phyloP scores from a whole-genome alignment of 192 early-diverging fungal species.

The Physocladia obscura region DNA sequence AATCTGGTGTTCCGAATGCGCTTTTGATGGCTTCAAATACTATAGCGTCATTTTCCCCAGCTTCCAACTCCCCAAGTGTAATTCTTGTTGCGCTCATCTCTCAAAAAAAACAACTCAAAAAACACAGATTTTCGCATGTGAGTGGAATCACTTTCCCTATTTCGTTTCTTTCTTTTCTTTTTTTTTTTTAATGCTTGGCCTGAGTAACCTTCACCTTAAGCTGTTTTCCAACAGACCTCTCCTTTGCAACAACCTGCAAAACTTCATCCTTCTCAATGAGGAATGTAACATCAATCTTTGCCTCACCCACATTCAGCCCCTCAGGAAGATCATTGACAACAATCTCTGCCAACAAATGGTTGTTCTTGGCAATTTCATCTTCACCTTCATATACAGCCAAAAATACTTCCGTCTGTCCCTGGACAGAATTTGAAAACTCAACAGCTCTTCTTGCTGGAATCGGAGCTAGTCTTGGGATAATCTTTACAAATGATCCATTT shows the following conservation, averaged over 20 bases:
- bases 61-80: too few species aligned
- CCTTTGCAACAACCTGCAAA: slow-evolving; percentile 40
- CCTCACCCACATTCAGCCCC: slow-evolving; percentile 44
- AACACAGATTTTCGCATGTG: too few species aligned
- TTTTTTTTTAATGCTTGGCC: slow-evolving; percentile 20
- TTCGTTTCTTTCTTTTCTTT: too few species aligned
- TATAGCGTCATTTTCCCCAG: too few species aligned
- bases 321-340: slow-evolving; percentile 58
- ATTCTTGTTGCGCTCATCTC: too few species aligned
- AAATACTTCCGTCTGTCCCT: slow-evolving; percentile 71
- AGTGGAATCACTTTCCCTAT: too few species aligned
- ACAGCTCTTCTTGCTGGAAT: slow-evolving; percentile 79
- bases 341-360: slow-evolving; percentile 65
- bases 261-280: slow-evolving; percentile 48
- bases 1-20: not conserved
- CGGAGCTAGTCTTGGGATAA: slow-evolving; percentile 82
- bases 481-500: slow-evolving; percentile 70
- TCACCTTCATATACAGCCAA: slow-evolving; percentile 82
- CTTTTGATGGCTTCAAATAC: not conserved
- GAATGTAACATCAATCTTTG: slow-evolving; percentile 43
- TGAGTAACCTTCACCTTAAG: slow-evolving; percentile 27
- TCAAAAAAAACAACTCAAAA: too few species aligned
- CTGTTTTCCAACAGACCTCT: slow-evolving; percentile 23
- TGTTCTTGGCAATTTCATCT: slow-evolving; percentile 46
- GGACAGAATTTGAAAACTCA: slow-evolving; percentile 65